Evolutionary conservation across 225 moss, liverwort and hornwort species (phyloP).

Genomic region (Sphagnum contortum): DNA sequence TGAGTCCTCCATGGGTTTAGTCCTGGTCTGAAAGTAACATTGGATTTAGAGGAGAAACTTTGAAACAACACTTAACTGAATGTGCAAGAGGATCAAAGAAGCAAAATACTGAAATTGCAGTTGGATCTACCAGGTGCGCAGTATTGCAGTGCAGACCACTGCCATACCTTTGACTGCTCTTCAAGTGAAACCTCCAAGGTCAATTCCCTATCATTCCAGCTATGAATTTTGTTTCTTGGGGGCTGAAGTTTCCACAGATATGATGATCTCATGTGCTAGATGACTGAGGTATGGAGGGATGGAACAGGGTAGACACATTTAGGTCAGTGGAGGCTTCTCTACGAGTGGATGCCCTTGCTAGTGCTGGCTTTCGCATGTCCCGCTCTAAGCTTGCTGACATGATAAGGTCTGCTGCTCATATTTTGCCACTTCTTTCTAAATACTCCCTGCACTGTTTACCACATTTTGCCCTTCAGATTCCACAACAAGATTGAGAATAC

Average conservation of each 20-base stretch:
- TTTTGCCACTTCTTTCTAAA: background rate
- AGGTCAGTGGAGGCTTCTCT: constrained; percentile 88
- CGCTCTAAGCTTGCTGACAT: constrained; percentile 79
- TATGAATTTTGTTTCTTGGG: background rate
- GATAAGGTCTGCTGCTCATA: constrained; percentile 43
- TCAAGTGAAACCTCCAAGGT: constrained; percentile 66
- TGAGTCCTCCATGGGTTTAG: background rate
- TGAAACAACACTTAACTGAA: no score
- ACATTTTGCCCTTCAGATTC: no score
- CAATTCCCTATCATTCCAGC: background rate
- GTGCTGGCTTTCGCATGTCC: constrained; percentile 98
- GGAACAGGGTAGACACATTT: constrained; percentile 58
- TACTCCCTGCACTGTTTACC: background rate
- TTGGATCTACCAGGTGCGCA: constrained; percentile 42
- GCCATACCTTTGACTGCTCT: constrained; percentile 69
- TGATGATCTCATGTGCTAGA: background rate
- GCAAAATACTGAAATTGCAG: no score
- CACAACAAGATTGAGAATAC: no score
- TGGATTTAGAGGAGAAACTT: no score
- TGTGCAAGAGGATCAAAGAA: no score
- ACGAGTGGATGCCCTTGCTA: constrained; percentile 90
- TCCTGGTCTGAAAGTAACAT: background rate
- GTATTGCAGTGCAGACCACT: constrained; percentile 67
- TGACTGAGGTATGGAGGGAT: no score
- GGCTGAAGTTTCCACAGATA: background rate